A percentile compares a stretch with the other conserved stretches of the same genome.
Evolutionary conservation across 139 green algal species (phyloP).

Genomic region (Chlorella vulgaris): DNA sequence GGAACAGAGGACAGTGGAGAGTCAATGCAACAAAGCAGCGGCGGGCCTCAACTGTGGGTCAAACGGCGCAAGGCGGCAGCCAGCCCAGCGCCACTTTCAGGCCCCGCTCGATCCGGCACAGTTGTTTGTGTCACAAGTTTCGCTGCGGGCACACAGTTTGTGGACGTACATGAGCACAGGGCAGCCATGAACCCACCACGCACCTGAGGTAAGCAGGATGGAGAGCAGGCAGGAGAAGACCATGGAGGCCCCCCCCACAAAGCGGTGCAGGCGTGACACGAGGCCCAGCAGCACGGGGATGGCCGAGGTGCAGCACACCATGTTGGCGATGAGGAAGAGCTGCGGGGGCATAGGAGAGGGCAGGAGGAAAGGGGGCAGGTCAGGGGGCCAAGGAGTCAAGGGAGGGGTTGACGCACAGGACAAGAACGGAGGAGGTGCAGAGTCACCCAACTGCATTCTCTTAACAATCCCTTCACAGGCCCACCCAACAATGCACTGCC

Average conservation of each 20-base stretch:
- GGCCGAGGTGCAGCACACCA: constrained; percentile 70
- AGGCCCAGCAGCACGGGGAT: constrained; percentile 67
- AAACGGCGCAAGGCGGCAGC: too few relatives aligned
- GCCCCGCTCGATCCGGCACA: too few relatives aligned
- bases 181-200: not conserved
- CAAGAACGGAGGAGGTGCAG: too few relatives aligned
- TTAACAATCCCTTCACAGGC: too few relatives aligned
- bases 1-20: not conserved
- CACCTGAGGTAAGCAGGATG: constrained; percentile 31
- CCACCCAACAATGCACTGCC: too few relatives aligned
- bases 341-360: constrained; percentile 14
- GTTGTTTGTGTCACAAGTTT: too few relatives aligned
- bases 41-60: not conserved
- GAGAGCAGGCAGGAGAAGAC: constrained; percentile 40
- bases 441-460: too few relatives aligned
- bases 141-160: not conserved
- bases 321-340: constrained; percentile 86
- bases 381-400: not conserved
- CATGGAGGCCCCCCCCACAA: constrained; percentile 37
- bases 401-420: not conserved
- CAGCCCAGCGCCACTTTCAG: too few relatives aligned
- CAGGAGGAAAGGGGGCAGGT: not conserved
- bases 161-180: too few relatives aligned
- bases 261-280: constrained; percentile 17
- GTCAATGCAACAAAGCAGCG: not conserved